Evolutionary conservation across 1,284 basidiomycete species (phyloP).

Genomic region (Naganishia albida): DNA sequence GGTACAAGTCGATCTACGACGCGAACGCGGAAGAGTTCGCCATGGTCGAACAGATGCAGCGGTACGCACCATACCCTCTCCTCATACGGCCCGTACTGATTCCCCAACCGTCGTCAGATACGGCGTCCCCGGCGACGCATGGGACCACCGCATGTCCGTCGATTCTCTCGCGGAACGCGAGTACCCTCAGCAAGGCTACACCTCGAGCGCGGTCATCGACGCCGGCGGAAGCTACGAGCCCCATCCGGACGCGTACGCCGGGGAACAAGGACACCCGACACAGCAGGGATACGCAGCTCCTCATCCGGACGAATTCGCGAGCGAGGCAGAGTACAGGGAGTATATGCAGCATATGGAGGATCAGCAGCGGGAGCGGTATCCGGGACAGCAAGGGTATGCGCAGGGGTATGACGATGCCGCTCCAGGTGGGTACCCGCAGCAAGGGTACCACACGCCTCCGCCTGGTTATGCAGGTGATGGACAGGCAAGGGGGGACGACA

Average conservation of each 20-base stretch:
- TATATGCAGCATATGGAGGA: constrained; percentile 37
- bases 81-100: not conserved
- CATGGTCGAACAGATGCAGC: constrained; percentile 61
- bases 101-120: constrained; percentile 35
- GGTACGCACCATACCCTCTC: constrained; percentile 63
- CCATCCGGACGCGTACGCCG: constrained; percentile 7
- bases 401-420: constrained; percentile 10
- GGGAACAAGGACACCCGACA: not conserved
- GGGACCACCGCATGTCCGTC: constrained; percentile 66
- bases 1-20: constrained; percentile 71
- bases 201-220: not conserved
- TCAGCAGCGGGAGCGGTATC: constrained; percentile 35
- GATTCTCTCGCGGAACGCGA: constrained; percentile 50
- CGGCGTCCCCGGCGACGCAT: constrained; percentile 61
- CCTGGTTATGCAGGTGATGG: not conserved
- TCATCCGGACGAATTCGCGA: constrained; percentile 2
- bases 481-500: constrained; percentile 6
- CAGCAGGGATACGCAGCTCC: not conserved
- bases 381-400: constrained; percentile 10
- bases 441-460: constrained; percentile 19
- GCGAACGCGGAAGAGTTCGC: constrained; percentile 60
- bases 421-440: constrained; percentile 13
- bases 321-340: constrained; percentile 31
- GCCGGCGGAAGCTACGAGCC: constrained; percentile 14
- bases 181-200: constrained; percentile 17